phyloP scores from a whole-genome alignment of 78 protist genomes.

The Dictyostelium purpureum region DNA sequence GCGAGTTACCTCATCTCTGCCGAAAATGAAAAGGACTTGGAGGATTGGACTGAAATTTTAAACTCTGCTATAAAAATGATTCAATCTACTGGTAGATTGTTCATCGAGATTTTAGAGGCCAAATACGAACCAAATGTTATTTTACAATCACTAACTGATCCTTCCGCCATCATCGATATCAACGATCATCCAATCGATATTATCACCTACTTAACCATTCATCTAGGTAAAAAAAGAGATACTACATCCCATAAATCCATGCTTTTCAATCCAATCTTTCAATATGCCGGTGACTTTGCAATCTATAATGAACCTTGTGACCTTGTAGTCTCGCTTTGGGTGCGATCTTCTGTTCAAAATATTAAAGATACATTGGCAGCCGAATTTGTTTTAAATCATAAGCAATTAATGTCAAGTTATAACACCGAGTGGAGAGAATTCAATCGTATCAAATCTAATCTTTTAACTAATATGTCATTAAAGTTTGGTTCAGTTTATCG shows the following conservation, averaged over 20 bases:
- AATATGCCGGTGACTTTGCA: slow-evolving; percentile 47
- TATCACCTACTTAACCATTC: slow-evolving; percentile 37
- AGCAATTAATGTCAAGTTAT: background rate
- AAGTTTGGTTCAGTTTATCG: slow-evolving; percentile 35
- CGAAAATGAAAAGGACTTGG: slow-evolving; percentile 66
- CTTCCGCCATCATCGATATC: background rate
- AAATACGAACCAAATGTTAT: slow-evolving; percentile 5
- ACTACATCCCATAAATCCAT: slow-evolving; percentile 6
- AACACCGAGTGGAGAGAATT: slow-evolving; percentile 41
- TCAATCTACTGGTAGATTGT: slow-evolving; percentile 34
- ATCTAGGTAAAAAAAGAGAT: slow-evolving; percentile 60
- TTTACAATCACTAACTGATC: background rate
- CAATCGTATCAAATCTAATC: background rate
- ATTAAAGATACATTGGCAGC: slow-evolving; percentile 55
- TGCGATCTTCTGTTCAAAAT: slow-evolving; percentile 1
- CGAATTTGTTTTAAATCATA: slow-evolving; percentile 4
- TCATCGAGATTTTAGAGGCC: slow-evolving; percentile 32
- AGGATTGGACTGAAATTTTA: slow-evolving; percentile 45
- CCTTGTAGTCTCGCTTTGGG: slow-evolving; percentile 19
- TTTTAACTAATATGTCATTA: slow-evolving; percentile 11
- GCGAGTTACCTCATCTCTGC: slow-evolving; percentile 33
- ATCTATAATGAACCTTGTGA: slow-evolving; percentile 29
- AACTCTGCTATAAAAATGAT: background rate
- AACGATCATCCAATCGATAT: slow-evolving; percentile 12
- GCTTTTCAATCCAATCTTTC: slow-evolving; percentile 33